Evolutionary conservation across 2,329 filamentous ascomycete genomes (phyloP), one percentile per base, ranked within the genome.

Genomic region (Pseudogymnoascus sp.): DNA sequence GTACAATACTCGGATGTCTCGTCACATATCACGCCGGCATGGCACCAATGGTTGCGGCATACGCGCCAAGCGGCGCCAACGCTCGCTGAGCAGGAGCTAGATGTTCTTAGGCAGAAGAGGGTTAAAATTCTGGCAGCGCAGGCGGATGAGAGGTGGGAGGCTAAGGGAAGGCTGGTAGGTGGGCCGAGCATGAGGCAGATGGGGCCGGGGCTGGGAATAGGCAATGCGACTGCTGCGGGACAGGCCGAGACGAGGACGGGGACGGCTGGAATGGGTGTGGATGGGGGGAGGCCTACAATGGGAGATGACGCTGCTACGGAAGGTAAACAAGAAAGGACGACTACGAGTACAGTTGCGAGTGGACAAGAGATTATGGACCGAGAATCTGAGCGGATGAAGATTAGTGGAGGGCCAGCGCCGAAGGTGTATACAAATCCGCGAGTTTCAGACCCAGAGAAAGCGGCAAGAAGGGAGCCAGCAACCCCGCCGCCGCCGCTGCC

Each of bases 31-130:
- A 76, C 81, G 61, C 85, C 86, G 10, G 78, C 80, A 66, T 89
- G 86, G 86, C 85, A 88, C 74, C 85, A 88, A 70, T 89, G 86
- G 86, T 78, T 89, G 59, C 83, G 86, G 14, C 79, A 88, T 72
- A 83, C 80, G 53, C 82, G 86, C 18, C 65, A 70, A 2, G 72
- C 79, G 0, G 77, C 85, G 1, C 86, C 86, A 0, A 80, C 77
- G 1, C 72, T 88, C 10, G 73, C 75, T 0, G 86, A 89, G 72
- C 84, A 87, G 72, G 70, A 75, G 5, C 73, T 71, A 35, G 85
- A 89, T 62, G 70, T 83, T 1, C 70, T 72, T 10, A 78, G 86
- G 25, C 82, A 80, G 72, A 75, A 77, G 60, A 77, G 79, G 64
- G 78, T 87, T 67, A 81, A 80, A 71, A 65, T 78, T 5, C 77